These are phyloP conservation scores for Fusarium transvaalense DNA, from an alignment of 2,329 filamentous ascomycete species.

Conservation along the genomic window DNA sequence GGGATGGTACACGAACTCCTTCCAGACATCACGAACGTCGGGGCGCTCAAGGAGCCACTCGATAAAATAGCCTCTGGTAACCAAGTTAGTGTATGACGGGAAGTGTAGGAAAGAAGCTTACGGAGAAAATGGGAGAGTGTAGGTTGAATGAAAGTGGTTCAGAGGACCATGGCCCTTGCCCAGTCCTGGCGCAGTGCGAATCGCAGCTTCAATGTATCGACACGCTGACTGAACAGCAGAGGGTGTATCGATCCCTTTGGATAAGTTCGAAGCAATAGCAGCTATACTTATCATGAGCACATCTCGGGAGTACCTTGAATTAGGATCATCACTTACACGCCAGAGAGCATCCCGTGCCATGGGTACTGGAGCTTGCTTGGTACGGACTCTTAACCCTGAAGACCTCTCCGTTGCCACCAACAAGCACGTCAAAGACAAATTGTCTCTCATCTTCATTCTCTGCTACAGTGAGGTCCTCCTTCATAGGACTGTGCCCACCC, in stretches of 20 bases:
- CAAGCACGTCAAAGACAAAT: conserved; percentile 82
- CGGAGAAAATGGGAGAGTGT: conserved; percentile 76
- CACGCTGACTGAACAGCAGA: conserved; percentile 76
- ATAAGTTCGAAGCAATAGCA: conserved; percentile 80
- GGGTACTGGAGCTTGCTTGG: conserved; percentile 81
- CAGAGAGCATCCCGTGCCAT: conserved; percentile 94
- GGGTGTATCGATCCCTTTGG: conserved; percentile 67
- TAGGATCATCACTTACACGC: conserved; percentile 73
- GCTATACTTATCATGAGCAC: conserved; percentile 57
- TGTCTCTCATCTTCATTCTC: conserved; percentile 69
- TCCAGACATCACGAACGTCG: conserved; percentile 81
- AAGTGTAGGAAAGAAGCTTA: conserved; percentile 48
- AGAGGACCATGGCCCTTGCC: conserved; percentile 79
- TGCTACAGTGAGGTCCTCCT: conserved; percentile 70
- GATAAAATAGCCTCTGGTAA: conserved; percentile 77
- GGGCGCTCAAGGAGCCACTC: conserved; percentile 83
- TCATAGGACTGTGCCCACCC: conserved; percentile 89
- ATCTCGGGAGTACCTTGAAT: background rate
- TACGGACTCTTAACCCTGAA: conserved; percentile 78
- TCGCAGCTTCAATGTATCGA: conserved; percentile 78
- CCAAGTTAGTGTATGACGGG: background rate
- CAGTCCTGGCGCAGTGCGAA: conserved; percentile 71
- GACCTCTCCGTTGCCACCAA: conserved; percentile 67
- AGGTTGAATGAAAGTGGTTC: conserved; percentile 82
- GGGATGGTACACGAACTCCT: conserved; percentile 80